Base-by-base conservation (phyloP, 2,329 filamentous ascomycete species). In the Lachnellula occidentalis region DNA sequence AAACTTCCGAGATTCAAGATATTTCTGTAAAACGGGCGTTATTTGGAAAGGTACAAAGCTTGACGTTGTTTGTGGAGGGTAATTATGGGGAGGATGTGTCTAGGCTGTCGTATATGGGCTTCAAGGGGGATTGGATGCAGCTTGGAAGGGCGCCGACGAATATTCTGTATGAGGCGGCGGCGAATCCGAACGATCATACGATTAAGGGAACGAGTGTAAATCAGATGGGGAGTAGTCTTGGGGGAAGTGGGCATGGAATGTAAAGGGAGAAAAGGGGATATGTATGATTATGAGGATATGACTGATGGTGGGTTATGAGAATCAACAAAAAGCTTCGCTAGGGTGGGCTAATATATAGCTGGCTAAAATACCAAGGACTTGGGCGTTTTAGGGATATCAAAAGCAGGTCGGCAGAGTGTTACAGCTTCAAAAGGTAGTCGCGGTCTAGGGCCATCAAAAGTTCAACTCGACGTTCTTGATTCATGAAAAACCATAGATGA, bases 81-180 rank as follows among this genome's bases (percentile, higher is more conserved):
- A 99, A 97, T 69, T 96, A 92, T 72, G 81, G 84, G 63, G 80
- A 83, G 11, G 89, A 95, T 53, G 83, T 87, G 53, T 92, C 89
- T 45, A 79, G 84, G 48, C 70, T 97, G 2, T 85, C 78, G 58
- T 99, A 96, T 73, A 60, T 97, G 54, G 94, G 89, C 1, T 97
- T 99, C 76, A 92, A 90, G 73, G 94, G 94, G 22, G 90, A 96
- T 72, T 97, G 90, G 79, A 94, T 94, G 81, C 84, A 85, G 69
- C 72, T 95, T 66, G 94, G 87, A 46, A 79, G 87, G 53, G 90
- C 92, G 68, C 91, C 94, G 1, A 76, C 87, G 6, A 90, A 87
- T 63, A 92, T 97, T 64, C 66, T 96, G 57, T 99, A 97, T 71
- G 94, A 99, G 78, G 88, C 91, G 17, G 92, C 92, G 24, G 87